Conservation (phyloP, 2,329 filamentous ascomycete genomes). For the Aspergillus pseudonomiae region DNA sequence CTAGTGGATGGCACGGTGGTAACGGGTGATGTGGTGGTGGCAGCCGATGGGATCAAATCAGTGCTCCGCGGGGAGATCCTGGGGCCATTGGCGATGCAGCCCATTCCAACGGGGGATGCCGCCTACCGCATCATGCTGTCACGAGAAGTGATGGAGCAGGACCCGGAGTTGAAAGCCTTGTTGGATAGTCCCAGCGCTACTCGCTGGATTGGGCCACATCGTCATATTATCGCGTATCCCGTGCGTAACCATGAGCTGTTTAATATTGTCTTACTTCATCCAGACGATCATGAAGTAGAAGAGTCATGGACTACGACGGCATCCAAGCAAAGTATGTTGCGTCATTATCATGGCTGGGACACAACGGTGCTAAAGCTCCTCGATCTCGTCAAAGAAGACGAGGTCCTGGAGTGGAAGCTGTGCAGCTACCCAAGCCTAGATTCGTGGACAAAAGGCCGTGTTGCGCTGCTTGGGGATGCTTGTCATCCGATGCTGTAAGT, state of each 20-base stretch:
- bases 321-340: conserved; percentile 62
- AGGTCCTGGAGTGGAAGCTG: conserved; percentile 45
- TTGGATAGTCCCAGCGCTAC: neutral
- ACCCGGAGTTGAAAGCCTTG: neutral
- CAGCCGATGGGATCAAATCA: neutral
- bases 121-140: neutral
- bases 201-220: conserved; percentile 70
- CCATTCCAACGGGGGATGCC: neutral
- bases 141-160: neutral
- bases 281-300: conserved; percentile 62
- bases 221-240: conserved; percentile 79
- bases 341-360: conserved; percentile 64
- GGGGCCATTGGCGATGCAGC: neutral
- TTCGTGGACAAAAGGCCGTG: conserved; percentile 37
- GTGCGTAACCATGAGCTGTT: conserved; percentile 68
- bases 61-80: neutral
- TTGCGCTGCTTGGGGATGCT: conserved; percentile 45
- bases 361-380: conserved; percentile 62
- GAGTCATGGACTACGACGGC: conserved; percentile 67
- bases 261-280: conserved; percentile 66
- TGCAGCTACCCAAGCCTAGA: conserved; percentile 36
- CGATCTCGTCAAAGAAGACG: conserved; percentile 60
- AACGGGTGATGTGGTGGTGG: neutral
- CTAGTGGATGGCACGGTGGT: neutral
- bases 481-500: conserved; percentile 47